Evolutionary conservation across 495 filamentous ascomycete genomes (phyloP), one percentile per base, ranked within the genome.

Genomic region (Usnea hakonensis): DNA sequence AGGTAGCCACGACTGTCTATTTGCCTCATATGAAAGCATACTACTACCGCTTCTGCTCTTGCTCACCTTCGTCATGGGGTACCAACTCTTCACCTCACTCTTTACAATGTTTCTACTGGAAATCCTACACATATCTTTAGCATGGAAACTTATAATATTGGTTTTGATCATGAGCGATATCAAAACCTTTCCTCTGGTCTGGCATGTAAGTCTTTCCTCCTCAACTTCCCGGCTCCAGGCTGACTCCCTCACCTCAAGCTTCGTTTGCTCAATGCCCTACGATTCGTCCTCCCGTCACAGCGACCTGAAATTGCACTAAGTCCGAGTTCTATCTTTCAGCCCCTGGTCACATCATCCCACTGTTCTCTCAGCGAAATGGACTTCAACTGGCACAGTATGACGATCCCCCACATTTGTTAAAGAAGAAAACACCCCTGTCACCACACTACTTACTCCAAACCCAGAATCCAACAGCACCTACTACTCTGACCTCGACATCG

Each of bases 401-500:
- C 11, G 2, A 19, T 1, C 14, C 14, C 38, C 13, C 9, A 14
- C 0, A 17, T 19, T 19, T 7, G 3, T 17, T 17, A 2, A 14
- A 36, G 5, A 11, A 5, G 35, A 36, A 2, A 19, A 41, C 7
- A 1, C 16, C 7, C 5, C 7, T 17, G 16, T 9, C 17, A 5
- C 38, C 3, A 8, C 43, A 23, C 1, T 6, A 21, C 43, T 46
- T 10, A 46, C 21, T 13, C 43, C 0, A 11, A 46, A 13, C 9
- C 2, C n/a, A 26, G 43, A 94, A 70, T 87, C 83, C 66, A 94
- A 94, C 76, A 82, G 77, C 60, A 94, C 90, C 5, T 94, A 90
- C 79, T 92, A 91, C 72, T 76, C 85, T 68, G 90, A 93, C 72
- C 81, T 91, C 19, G 90, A 93, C 73, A 79, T 90, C 46, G 78